Evolutionary conservation across 768 basidiomycete species (phyloP), one percentile per base, ranked within the genome.

Genomic region (Leccinum uliginosum): DNA sequence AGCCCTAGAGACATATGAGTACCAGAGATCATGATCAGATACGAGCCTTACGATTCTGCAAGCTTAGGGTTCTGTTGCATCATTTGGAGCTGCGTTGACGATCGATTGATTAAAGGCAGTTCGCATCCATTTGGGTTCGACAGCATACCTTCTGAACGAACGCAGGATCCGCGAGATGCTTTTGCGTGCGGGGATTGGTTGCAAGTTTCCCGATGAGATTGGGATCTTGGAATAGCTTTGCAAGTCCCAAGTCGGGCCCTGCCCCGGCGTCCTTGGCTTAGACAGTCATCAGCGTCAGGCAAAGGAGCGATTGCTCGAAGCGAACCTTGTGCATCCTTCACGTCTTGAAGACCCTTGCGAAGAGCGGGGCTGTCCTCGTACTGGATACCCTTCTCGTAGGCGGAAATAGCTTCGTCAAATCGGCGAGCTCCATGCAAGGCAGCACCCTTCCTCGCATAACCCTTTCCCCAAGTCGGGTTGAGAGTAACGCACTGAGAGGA

Each of bases 371-470:
- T 89, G 64, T 89, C 89, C 70, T 96, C 95, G 51, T 87, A 71
- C 65, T 88, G 83, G 43, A 97, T 76, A 19, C 94, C 95, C 26
- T 76, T 74, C 66, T 95, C 85, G 73, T 96, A 96, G 8, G 87
- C 84, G 54, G 81, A 77, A 62, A 96, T 87, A 7, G 93, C 93
- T 15, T 94, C 91, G 56, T 86, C 88, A 65, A 83, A 96, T 69
- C 80, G 77, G 56, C 80, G 78, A 34, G 83, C 78, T 30, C 95
- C 95, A 66, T 97, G 95, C 58, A 97, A 74, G 26, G 95, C 95
- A 50, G 95, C 94, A 47, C 95, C 95, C 69, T 93, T 93, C 55
- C 95, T 83, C 15, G 87, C 88, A 75, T 87, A 93, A 6, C 94
- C 93, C 70, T 98, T 98, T 26, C 86, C 76, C 90, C 95, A 97